A percentile compares a stretch with the other conserved stretches of the same genome.
These are phyloP conservation scores for Fraxinus americana DNA, from an alignment of 257 asterid species.

Conservation along the genomic window DNA sequence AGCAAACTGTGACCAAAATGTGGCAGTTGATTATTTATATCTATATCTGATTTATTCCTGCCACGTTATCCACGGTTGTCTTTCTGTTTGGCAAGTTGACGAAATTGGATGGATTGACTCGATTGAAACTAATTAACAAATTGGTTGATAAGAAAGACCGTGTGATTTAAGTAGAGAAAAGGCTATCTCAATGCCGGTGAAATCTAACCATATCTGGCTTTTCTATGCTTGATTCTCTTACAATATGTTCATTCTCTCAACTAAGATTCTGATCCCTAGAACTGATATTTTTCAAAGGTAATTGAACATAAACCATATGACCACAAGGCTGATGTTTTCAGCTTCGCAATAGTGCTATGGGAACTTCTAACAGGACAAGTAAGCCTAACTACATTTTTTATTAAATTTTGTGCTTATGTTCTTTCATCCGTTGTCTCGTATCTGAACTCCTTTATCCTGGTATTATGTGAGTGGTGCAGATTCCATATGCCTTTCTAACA, in stretches of 20 bases:
- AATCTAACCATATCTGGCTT: neutral
- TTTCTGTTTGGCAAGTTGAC: neutral
- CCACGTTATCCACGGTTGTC: neutral
- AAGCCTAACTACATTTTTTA: slow-evolving; percentile 9
- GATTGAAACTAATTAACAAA: neutral
- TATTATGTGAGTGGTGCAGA: slow-evolving; percentile 25
- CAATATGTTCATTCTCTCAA: neutral
- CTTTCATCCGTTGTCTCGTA: slow-evolving; percentile 2
- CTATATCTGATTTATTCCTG: neutral
- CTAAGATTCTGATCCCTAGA: neutral
- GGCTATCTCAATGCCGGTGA: neutral
- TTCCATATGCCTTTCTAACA: slow-evolving; percentile 51
- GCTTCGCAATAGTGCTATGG: slow-evolving; percentile 93
- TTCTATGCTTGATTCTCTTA: neutral
- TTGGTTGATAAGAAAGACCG: neutral
- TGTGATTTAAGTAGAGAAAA: neutral
- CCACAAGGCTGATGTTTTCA: slow-evolving; percentile 93
- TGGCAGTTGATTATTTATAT: neutral
- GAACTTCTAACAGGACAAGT: slow-evolving; percentile 95
- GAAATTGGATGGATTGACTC: neutral
- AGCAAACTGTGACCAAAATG: neutral
- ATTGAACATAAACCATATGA: slow-evolving; percentile 94
- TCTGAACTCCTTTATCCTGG: neutral
- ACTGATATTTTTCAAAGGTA: slow-evolving; percentile 54
- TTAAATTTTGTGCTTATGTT: slow-evolving; percentile 1